phyloP scores from a whole-genome alignment of 202 grass and related monocot genomes.

The Carex arenaria region DNA sequence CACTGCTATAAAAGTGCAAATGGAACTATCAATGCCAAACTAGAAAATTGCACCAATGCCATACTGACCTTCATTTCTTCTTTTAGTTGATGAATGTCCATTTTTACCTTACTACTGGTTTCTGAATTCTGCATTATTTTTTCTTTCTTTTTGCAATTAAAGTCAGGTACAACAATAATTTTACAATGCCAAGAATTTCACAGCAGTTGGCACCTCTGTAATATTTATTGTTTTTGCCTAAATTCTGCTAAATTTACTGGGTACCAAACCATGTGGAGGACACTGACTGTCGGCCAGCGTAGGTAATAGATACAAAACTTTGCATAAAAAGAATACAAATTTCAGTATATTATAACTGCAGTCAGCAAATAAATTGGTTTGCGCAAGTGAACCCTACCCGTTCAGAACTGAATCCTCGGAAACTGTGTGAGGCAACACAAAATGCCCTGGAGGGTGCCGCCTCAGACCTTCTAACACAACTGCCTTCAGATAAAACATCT shows the following conservation, averaged over 20 bases:
- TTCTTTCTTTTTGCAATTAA: not conserved
- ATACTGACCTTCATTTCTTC: not conserved
- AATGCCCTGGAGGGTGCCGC: constrained; percentile 64
- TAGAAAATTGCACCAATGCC: not conserved
- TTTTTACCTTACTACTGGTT: not conserved
- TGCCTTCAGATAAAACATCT: constrained; percentile 66
- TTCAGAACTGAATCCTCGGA: constrained; percentile 47
- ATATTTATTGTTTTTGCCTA: not conserved
- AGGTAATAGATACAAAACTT: not conserved
- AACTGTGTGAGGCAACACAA: constrained; percentile 60
- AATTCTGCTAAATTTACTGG: not conserved
- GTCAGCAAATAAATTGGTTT: not conserved
- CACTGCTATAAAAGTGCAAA: not conserved
- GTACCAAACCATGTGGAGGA: not conserved
- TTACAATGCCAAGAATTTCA: not conserved
- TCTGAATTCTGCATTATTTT: not conserved
- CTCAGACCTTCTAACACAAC: constrained; percentile 68
- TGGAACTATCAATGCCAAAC: not conserved
- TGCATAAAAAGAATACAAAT: not conserved
- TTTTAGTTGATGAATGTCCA: not conserved
- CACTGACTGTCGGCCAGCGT: not conserved
- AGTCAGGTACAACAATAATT: not conserved
- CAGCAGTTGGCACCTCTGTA: not conserved
- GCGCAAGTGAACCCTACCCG: constrained; percentile 11
- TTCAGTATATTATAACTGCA: not conserved